These are phyloP conservation scores for Phlyctochytrium arcticum DNA, from an alignment of 192 early-diverging fungal genomes.

Conservation along the genomic window DNA sequence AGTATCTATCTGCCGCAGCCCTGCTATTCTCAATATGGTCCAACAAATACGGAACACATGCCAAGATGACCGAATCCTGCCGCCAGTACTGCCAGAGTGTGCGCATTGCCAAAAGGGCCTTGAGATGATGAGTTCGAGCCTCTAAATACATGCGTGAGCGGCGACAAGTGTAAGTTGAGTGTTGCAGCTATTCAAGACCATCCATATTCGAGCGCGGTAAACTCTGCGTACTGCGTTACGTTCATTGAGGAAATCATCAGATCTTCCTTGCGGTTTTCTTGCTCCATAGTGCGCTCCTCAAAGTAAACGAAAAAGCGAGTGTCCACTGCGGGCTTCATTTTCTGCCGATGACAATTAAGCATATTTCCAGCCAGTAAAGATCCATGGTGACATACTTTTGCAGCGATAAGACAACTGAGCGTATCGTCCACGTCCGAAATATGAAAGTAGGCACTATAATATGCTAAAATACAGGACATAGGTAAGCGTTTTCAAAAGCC, in stretches of 20 bases:
- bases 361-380: background rate
- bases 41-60: conserved; percentile 11
- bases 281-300: conserved; percentile 19
- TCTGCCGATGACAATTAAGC: background rate
- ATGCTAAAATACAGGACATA: conserved; percentile 15
- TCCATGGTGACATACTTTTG: conserved; percentile 9
- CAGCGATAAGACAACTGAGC: background rate
- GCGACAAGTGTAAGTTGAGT: background rate
- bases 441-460: conserved; percentile 13
- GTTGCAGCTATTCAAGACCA: background rate
- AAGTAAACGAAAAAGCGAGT: conserved; percentile 19
- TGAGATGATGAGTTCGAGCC: conserved; percentile 15
- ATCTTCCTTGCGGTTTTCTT: conserved; percentile 18
- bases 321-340: conserved; percentile 17
- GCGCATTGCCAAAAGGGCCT: conserved; percentile 10
- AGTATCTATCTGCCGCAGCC: background rate
- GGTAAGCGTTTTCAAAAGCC: too few relatives aligned
- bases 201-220: conserved; percentile 5
- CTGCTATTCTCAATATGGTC: conserved; percentile 1
- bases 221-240: conserved; percentile 17
- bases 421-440: conserved; percentile 3
- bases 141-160: too few relatives aligned
- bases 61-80: background rate
- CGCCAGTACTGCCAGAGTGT: conserved; percentile 16
- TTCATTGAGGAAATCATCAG: conserved; percentile 11